Conservation (phyloP, 2,329 filamentous ascomycete species). For the Balansia obtecta region DNA sequence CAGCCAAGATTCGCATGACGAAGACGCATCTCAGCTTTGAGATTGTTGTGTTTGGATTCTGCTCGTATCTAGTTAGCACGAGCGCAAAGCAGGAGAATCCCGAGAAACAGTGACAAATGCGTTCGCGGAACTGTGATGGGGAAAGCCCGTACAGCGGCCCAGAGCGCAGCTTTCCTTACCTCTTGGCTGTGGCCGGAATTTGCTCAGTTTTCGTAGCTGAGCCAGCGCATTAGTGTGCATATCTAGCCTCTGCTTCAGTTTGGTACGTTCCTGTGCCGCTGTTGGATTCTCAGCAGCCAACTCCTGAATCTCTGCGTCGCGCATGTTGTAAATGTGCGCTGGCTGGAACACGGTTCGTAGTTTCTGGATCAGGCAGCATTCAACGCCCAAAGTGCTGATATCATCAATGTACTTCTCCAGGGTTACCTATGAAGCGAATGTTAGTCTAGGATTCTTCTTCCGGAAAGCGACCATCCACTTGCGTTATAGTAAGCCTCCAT, state of each 20-base stretch:
- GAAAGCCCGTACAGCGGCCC: too few relatives aligned
- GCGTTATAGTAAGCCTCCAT: slow-evolving; percentile 30
- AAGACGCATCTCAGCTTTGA: too few relatives aligned
- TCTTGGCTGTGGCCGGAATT: background rate
- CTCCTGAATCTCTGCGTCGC: slow-evolving; percentile 6
- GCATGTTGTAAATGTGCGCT: slow-evolving; percentile 10
- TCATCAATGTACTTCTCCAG: slow-evolving; percentile 11
- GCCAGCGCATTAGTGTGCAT: background rate
- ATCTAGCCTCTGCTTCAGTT: background rate
- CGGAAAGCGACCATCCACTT: background rate
- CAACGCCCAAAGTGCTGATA: slow-evolving; percentile 13
- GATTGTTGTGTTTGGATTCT: too few relatives aligned
- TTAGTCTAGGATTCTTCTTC: background rate
- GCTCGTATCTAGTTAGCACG: too few relatives aligned
- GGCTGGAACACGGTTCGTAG: slow-evolving; percentile 11
- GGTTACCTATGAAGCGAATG: slow-evolving; percentile 7
- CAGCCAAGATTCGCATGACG: too few relatives aligned
- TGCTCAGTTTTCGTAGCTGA: background rate
- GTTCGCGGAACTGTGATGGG: too few relatives aligned
- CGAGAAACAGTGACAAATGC: background rate
- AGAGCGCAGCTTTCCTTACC: background rate
- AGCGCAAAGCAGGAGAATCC: too few relatives aligned
- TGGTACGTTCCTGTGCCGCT: background rate
- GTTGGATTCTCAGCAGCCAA: slow-evolving; percentile 12
- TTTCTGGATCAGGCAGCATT: slow-evolving; percentile 9